Conservation (phyloP, 2,329 filamentous ascomycete species). For the Aspergillus japonicus region DNA sequence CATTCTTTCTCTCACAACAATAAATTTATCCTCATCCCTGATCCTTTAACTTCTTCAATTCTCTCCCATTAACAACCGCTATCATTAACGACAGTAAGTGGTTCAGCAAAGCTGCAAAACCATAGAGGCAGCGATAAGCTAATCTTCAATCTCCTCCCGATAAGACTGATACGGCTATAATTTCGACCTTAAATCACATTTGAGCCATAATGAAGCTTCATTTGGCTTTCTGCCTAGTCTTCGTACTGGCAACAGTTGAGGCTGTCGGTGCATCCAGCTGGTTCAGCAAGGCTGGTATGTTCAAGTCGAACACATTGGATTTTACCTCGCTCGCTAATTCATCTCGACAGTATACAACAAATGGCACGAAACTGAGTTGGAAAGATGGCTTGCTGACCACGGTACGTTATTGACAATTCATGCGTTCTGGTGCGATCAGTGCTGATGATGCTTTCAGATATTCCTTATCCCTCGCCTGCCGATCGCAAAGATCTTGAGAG, state of each 20-base stretch:
- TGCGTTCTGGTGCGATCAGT: not conserved
- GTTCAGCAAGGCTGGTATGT: conserved; percentile 82
- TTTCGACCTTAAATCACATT: not conserved
- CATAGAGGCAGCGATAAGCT: not conserved
- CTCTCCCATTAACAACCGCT: not conserved
- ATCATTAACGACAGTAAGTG: conserved; percentile 1
- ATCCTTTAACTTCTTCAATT: not conserved
- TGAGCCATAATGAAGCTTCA: conserved; percentile 69
- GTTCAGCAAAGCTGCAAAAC: not conserved
- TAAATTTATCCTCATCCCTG: conserved; percentile 5
- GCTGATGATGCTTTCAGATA: conserved; percentile 43
- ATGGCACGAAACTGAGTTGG: conserved; percentile 97
- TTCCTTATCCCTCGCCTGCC: conserved; percentile 84
- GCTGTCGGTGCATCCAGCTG: conserved; percentile 72
- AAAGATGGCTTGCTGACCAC: conserved; percentile 93
- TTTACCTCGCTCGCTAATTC: not conserved
- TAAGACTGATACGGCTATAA: not conserved
- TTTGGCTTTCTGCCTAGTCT: conserved; percentile 65
- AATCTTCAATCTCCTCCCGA: not conserved
- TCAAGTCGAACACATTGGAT: not conserved
- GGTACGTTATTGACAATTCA: conserved; percentile 31
- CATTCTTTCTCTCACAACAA: conserved; percentile 2
- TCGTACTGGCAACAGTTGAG: conserved; percentile 67
- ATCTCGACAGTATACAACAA: conserved; percentile 79
- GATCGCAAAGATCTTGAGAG: conserved; percentile 94